These are phyloP conservation scores for Triglochin maritima DNA, from an alignment of 106 monocot genomes.

Conservation along the genomic window DNA sequence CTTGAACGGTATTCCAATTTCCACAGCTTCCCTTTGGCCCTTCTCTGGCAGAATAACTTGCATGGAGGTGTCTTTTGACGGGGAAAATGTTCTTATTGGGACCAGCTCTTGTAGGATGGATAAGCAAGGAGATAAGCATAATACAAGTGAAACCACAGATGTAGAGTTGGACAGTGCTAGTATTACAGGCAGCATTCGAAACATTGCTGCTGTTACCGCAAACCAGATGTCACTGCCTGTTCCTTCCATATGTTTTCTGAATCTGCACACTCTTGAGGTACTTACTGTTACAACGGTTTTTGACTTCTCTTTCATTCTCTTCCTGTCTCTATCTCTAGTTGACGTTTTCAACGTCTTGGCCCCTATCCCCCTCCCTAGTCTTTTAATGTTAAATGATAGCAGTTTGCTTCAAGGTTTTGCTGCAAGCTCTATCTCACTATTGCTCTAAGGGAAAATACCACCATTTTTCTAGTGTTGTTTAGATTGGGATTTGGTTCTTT, in stretches of 20 bases:
- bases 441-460: too few relatives aligned
- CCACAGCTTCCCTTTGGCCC: constrained; percentile 30
- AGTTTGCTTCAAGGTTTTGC: too few relatives aligned
- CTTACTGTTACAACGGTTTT: not conserved
- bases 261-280: constrained; percentile 80
- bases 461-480: too few relatives aligned
- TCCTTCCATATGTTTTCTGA: constrained; percentile 71
- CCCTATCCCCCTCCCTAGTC: not conserved
- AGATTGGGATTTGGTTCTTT: too few relatives aligned
- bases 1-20: constrained; percentile 70
- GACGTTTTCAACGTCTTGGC: not conserved
- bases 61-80: constrained; percentile 69
- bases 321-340: not conserved
- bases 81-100: constrained; percentile 56
- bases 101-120: constrained; percentile 30
- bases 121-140: constrained; percentile 9
- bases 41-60: constrained; percentile 62
- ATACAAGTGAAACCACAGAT: not conserved
- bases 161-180: not conserved
- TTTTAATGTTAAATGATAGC: too few relatives aligned
- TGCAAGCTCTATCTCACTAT: too few relatives aligned
- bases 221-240: constrained; percentile 36
- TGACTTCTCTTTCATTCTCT: not conserved
- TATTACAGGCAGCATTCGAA: not conserved
- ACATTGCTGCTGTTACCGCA: constrained; percentile 4